A percentile compares a stretch with the other conserved stretches of the same genome.
Evolutionary conservation across 306 rosid species (phyloP).

Genomic region (Lathyrus oleraceus): DNA sequence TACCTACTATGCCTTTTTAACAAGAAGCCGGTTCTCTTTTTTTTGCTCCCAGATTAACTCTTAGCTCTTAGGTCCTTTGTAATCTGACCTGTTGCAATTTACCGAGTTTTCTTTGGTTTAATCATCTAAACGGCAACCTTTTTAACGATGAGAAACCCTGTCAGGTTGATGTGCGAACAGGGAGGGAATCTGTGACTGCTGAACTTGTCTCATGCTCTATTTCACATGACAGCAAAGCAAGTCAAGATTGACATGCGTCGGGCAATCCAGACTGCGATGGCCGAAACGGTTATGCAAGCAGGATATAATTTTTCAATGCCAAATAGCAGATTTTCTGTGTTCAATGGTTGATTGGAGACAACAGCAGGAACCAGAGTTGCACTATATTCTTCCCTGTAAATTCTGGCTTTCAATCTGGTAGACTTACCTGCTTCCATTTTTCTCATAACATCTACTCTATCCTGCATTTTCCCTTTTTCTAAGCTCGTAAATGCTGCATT

Average conservation of each 20-base stretch:
- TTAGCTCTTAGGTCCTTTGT: not conserved
- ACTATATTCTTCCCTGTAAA: conserved; percentile 19
- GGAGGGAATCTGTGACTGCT: conserved; percentile 12
- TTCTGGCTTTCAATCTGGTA: conserved; percentile 30
- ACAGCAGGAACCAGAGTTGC: not conserved
- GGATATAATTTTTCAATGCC: conserved; percentile 1
- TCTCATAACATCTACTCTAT: conserved; percentile 14
- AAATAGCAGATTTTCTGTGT: conserved; percentile 2
- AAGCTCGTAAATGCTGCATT: conserved; percentile 12
- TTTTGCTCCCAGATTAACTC: not conserved
- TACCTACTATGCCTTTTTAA: conserved; percentile 8
- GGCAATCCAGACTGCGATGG: conserved; percentile 1
- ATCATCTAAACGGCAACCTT: conserved; percentile 5
- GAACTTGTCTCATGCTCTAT: conserved; percentile 13
- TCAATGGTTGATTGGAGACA: conserved; percentile 9
- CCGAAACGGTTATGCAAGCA: not conserved
- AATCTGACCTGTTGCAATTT: not conserved
- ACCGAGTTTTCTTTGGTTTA: conserved; percentile 8
- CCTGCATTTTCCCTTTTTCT: conserved; percentile 14
- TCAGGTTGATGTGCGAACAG: conserved; percentile 29
- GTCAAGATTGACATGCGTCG: not conserved
- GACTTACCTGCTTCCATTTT: conserved; percentile 23
- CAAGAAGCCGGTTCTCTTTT: not conserved
- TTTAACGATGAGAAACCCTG: conserved; percentile 26
- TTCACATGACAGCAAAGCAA: conserved; percentile 10